Evolutionary conservation across 73 alveolate species (phyloP), one percentile per base, ranked within the genome.

Genomic region (Stentor roeselii): DNA sequence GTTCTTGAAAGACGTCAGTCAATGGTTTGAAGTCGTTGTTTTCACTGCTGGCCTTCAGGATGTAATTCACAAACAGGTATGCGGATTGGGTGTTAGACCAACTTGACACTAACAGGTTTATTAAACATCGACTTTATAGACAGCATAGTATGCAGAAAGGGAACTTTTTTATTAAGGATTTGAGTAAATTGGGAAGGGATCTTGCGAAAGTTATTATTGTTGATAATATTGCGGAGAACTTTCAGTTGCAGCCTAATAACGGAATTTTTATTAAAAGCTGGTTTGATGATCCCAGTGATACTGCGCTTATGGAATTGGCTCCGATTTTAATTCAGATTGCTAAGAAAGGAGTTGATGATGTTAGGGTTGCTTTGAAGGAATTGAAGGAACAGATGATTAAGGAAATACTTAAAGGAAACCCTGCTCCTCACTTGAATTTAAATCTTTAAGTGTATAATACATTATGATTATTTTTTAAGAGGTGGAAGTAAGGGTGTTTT

Each of bases 21-120:
- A 95, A 89, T 84, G 87, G 32, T 97, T 91, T 88, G 99, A 97
- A 89, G 91, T 97, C 42, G 97, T 97, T n/a, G 94, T 97, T 35
- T 97, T 97, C 83, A 97, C 99, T 6, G 99, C 99, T 21, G 99
- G 99, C 3, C 89, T 96, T 94, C 95, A 93, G 77, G 95, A 92
- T 87, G 92, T 87, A 87, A 84, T 37, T 42, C 3, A 3, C 67
- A n/a, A 42, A 37, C 11, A 42, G 84, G 89, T 97, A 97, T 91
- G 99, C 99, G 31, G 96, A 91, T 76, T 90, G 98, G 97, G 98
- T 97, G 3, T 92, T 97, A 15, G 94, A 96, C 82, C 58, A 89
- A 58, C 89, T 97, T 21, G 99, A 97, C 86, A 87, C 83, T 59
- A 80, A 91, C 36, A 93, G 89, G 59, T 84, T 82, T 60, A 95